Evolutionary conservation across 352 stramenopile species (phyloP).

Genomic region (Phytophthora tubulina): DNA sequence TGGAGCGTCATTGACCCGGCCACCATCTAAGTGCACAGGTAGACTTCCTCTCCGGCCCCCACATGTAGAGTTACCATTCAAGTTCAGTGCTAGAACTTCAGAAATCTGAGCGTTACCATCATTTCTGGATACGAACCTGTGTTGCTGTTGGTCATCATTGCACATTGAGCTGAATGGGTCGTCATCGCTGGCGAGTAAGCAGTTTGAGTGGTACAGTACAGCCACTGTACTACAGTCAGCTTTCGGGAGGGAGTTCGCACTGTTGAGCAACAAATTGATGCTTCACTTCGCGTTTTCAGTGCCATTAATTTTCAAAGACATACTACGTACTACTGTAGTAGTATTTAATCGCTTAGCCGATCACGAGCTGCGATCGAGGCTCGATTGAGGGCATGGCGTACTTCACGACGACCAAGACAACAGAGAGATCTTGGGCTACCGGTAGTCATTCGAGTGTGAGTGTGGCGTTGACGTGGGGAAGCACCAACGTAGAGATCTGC

Average conservation of each 20-base stretch:
- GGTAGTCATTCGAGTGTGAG: too few species aligned
- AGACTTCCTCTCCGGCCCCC: too few species aligned
- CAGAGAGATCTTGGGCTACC: too few species aligned
- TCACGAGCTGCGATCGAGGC: too few species aligned
- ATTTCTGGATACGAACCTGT: not conserved
- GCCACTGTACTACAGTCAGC: too few species aligned
- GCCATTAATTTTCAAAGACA: too few species aligned
- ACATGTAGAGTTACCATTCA: constrained; percentile 6
- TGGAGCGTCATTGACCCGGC: constrained; percentile 41
- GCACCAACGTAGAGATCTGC: not conserved
- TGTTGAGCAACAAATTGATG: too few species aligned
- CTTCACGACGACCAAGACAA: not conserved
- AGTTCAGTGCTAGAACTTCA: constrained; percentile 7
- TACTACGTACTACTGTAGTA: too few species aligned
- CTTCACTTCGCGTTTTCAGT: too few species aligned
- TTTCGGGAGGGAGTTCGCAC: too few species aligned
- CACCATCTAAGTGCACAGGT: constrained; percentile 3
- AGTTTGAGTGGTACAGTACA: not conserved
- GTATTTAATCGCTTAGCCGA: too few species aligned
- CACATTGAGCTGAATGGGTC: not conserved
- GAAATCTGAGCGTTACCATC: not conserved
- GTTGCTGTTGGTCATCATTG: not conserved
- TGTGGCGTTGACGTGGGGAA: not conserved
- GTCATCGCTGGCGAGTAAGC: not conserved
- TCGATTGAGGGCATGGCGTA: too few species aligned